phyloP scores from a whole-genome alignment of 345 rosid genomes.

The Eutrema heterophyllum region DNA sequence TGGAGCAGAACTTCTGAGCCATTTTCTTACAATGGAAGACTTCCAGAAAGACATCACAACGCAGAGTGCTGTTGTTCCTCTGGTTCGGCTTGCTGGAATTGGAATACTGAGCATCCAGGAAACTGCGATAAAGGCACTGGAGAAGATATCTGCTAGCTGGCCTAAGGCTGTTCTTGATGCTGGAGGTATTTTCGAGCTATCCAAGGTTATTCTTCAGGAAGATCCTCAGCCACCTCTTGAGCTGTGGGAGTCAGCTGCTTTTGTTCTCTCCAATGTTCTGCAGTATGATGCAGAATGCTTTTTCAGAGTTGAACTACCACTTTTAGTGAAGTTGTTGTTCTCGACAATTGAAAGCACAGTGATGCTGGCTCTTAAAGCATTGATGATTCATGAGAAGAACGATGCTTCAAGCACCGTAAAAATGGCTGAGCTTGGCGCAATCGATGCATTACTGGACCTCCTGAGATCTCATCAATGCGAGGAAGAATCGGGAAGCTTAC shows the following conservation, averaged over 20 bases:
- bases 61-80: slow-evolving; percentile 76
- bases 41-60: slow-evolving; percentile 83
- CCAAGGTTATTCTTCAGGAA: slow-evolving; percentile 85
- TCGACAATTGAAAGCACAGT: slow-evolving; percentile 66
- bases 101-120: slow-evolving; percentile 79
- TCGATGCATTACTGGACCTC: slow-evolving; percentile 66
- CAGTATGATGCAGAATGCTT: slow-evolving; percentile 49
- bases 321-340: slow-evolving; percentile 74
- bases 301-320: slow-evolving; percentile 68
- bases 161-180: slow-evolving; percentile 85
- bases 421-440: slow-evolving; percentile 80
- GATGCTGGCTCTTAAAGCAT: slow-evolving; percentile 61
- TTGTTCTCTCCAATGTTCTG: slow-evolving; percentile 66
- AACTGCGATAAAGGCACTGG: slow-evolving; percentile 77
- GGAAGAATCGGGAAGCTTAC: slow-evolving; percentile 75
- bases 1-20: slow-evolving; percentile 73
- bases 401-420: slow-evolving; percentile 68
- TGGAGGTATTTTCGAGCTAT: slow-evolving; percentile 78
- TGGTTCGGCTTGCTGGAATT: slow-evolving; percentile 83
- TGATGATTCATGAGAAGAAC: slow-evolving; percentile 58
- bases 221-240: slow-evolving; percentile 73
- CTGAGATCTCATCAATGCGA: slow-evolving; percentile 85
- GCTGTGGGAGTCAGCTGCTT: slow-evolving; percentile 89
- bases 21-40: slow-evolving; percentile 87
- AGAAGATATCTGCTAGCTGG: slow-evolving; percentile 72